Base-by-base conservation (phyloP, 2,329 filamentous ascomycete species). In the Colletotrichum spaethianum region DNA sequence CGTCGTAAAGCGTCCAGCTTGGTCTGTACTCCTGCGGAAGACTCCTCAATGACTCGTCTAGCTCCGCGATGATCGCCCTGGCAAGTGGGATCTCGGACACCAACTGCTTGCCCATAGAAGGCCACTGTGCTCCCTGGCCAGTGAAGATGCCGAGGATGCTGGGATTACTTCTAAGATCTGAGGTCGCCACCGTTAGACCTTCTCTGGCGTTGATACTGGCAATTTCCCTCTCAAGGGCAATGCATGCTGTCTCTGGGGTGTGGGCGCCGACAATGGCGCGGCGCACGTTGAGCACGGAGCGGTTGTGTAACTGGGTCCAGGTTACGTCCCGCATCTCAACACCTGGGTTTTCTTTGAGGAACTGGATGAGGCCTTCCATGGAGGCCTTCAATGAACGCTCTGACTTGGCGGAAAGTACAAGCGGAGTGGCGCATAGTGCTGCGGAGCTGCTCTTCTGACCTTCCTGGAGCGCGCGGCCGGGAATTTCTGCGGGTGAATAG, bases 91-190 rank as follows among this genome's bases (percentile, higher is more conserved):
- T 74, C 2, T 23, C 50, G 12, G 62, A n/a, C 8, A 78, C 40
- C 12, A 79, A 57, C 36, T 5, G 3, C 26, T 57, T 65, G 33
- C 31, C 6, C 77, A 79, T 79, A 0, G 50, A 36, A 18, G 76
- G 63, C 77, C 78, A 81, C 48, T 81, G 79, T 0, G 79, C 79
- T 33, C 79, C 79, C 63, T 81, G 80, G 0, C 79, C 78, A 2
- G 80, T 80, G 56, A 80, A 81, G 1, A 81, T 69, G 9, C 75
- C 77, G 0, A 79, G 60, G 44, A 68, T 40, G 48, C 36, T 26
- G 20, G n/a, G n/a, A n/a, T n/a, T n/a, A n/a, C n/a, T n/a, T n/a
- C n/a, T n/a, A n/a, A n/a, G n/a, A n/a, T n/a, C n/a, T n/a, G n/a
- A n/a, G n/a, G n/a, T n/a, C n/a, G n/a, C n/a, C n/a, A n/a, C n/a